Evolutionary conservation across 2,329 filamentous ascomycete species (phyloP).

Genomic region (Penicillium sp.): DNA sequence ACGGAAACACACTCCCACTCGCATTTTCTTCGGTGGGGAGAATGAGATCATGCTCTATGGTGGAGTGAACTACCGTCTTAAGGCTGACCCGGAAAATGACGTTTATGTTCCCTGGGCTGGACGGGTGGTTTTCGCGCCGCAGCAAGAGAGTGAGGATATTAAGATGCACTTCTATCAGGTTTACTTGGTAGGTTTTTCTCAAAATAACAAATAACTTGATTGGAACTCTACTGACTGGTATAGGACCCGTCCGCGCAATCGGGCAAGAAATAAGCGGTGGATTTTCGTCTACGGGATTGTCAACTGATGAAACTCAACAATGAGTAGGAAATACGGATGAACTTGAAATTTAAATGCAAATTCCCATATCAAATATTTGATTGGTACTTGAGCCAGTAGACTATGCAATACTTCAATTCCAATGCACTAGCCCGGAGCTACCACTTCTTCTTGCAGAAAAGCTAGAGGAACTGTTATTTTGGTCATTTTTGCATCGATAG

Average conservation of each 20-base stretch:
- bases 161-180: conserved; percentile 44
- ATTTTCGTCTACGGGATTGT: not conserved
- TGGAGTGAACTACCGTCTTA: conserved; percentile 36
- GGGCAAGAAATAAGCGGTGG: conserved; percentile 30
- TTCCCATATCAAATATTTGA: not conserved
- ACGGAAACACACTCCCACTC: conserved; percentile 31
- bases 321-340: not conserved
- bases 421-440: not conserved
- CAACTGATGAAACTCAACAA: not conserved
- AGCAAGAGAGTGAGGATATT: conserved; percentile 19
- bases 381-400: not conserved
- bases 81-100: conserved; percentile 28
- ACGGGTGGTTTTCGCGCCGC: conserved; percentile 34
- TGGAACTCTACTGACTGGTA: conserved; percentile 6
- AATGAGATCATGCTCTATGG: conserved; percentile 41
- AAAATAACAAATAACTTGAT: not conserved
- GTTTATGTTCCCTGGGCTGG: conserved; percentile 40
- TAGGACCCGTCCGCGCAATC: conserved; percentile 37
- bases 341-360: not conserved
- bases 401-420: not conserved
- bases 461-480: not conserved
- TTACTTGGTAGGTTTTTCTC: conserved; percentile 33
- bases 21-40: conserved; percentile 33
- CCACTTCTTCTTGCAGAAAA: not conserved
- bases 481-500: not conserved